Conservation (phyloP, 1,284 basidiomycete genomes). For the Vanrija humicola region DNA sequence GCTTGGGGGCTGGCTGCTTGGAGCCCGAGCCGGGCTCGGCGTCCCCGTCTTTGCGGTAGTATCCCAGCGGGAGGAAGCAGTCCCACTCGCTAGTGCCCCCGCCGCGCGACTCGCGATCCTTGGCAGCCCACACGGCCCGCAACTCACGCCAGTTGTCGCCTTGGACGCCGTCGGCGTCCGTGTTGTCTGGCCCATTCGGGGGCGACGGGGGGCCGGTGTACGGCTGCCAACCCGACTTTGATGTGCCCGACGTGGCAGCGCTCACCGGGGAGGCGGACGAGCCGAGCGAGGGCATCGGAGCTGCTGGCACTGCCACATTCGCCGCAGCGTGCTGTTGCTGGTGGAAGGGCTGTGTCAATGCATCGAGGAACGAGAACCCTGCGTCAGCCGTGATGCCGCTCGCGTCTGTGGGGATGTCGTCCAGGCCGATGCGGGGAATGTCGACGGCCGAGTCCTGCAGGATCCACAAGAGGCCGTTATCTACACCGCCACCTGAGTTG, state of each 20-base stretch:
- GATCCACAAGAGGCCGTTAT: background rate
- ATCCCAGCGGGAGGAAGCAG: too few species aligned
- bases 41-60: too few species aligned
- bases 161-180: conserved; percentile 3
- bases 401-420: too few species aligned
- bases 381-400: background rate
- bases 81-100: too few species aligned
- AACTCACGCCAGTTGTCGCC: conserved; percentile 16
- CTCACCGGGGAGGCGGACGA: too few species aligned
- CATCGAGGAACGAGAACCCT: background rate
- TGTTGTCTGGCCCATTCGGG: background rate
- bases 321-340: background rate
- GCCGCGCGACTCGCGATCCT: too few species aligned
- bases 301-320: background rate
- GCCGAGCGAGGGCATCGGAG: too few species aligned
- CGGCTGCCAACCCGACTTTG: background rate
- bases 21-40: too few species aligned
- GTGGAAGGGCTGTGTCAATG: background rate
- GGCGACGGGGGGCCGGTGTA: background rate
- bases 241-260: background rate
- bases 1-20: background rate
- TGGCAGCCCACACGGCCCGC: too few species aligned
- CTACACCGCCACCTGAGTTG: background rate
- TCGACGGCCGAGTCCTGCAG: conserved; percentile 1
- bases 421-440: background rate